A percentile compares a stretch with the other conserved stretches of the same genome.
Conservation (phyloP, 768 basidiomycete genomes). For the Phlebiopsis flavidoalba region DNA sequence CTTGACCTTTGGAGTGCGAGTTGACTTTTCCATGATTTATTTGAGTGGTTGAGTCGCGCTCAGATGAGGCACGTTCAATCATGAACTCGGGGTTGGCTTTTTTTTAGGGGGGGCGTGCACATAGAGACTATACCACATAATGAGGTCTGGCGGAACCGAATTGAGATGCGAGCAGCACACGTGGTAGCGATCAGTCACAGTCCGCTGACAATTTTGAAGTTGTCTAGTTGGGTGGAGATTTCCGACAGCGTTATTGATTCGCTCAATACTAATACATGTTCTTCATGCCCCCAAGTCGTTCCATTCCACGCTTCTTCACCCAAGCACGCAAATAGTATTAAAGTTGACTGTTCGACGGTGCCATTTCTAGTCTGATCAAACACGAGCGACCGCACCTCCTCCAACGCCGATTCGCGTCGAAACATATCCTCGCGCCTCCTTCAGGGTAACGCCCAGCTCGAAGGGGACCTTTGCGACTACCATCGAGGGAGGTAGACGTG, state of each 20-base stretch:
- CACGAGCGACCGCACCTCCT: neutral
- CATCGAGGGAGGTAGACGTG: conserved; percentile 8
- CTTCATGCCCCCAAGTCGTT: no score
- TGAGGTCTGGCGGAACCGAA: neutral
- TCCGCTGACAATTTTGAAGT: neutral
- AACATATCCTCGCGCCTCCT: conserved; percentile 9
- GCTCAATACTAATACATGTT: neutral
- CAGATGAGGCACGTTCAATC: neutral
- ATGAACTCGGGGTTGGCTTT: no score
- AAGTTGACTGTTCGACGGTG: neutral
- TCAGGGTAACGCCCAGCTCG: conserved; percentile 2
- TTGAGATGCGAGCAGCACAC: neutral
- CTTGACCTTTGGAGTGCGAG: conserved; percentile 78
- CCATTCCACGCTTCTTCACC: neutral
- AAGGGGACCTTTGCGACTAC: conserved; percentile 6
- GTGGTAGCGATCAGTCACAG: neutral
- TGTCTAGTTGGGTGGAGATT: neutral
- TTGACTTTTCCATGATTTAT: conserved; percentile 73
- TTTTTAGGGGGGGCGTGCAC: no score
- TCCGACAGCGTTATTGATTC: neutral
- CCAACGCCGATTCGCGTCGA: conserved; percentile 1
- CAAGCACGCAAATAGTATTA: conserved; percentile 3
- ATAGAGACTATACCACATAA: no score
- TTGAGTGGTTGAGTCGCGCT: neutral
- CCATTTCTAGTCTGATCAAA: conserved; percentile 2